Evolutionary conservation across 306 rosid genomes (phyloP), one percentile per base, ranked within the genome.

Genomic region (Comarum palustre): DNA sequence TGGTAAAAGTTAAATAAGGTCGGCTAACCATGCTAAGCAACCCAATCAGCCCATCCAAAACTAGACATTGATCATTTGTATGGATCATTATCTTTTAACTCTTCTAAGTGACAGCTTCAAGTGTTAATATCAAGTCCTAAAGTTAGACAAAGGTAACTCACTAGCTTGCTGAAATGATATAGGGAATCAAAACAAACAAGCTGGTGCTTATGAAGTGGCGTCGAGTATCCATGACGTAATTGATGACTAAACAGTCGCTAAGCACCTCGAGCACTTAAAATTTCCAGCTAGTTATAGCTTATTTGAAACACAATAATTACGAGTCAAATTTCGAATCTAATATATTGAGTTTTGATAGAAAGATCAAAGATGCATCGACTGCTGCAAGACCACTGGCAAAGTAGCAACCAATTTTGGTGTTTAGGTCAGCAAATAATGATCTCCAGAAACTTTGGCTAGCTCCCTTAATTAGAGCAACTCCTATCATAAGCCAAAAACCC

Each of bases 31-130:
- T 34, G 29, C 46, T 20, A 7, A 73, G 52, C 60, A 78, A 68
- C 51, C 43, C 34, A 42, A 20, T 72, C 62, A 14, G 68, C 38
- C 64, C 63, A 54, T 42, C 51, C 72, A 65, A 65, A 29, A 63
- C 22, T 16, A 32, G 6, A 2, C 64, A 61, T 32, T 32, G 19
- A 32, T 61, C 15, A 5, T 27, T 24, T 58, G 15, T 25, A 12
- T 12, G 63, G 63, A 58, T 27, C 36, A 13, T 4, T 5, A 15
- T 59, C 64, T 13, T 27, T 59, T 59, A 34, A 57, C 25, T 57
- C 41, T 29, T 29, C 39, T n/a, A 13, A 14, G 10, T 29, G 39
- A 29, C 65, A 59, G 65, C 41, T 57, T 57, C 62, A 4, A 25
- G 34, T 57, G 13, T 25, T 57, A 59, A 25, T 22, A 59, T 59